phyloP scores from a whole-genome alignment of 306 rosid species.

The Medicago lupulina region DNA sequence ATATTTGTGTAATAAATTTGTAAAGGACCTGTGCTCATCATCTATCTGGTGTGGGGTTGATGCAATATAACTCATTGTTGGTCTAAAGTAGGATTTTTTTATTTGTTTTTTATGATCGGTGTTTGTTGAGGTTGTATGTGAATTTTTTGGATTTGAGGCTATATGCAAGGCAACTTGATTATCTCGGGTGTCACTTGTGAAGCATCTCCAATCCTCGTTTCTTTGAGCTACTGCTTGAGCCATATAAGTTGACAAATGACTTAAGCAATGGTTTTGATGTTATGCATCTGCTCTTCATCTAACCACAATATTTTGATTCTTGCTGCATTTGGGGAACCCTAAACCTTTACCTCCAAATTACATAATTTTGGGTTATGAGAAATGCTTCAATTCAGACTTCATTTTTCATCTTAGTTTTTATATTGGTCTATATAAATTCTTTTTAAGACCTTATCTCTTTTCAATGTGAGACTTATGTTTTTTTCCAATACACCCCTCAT shows the following conservation, averaged over 20 bases:
- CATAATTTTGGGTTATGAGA: constrained; percentile 2
- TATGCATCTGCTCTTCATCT: not conserved
- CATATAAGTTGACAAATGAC: not conserved
- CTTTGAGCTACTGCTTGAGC: not conserved
- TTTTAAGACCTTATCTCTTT: not conserved
- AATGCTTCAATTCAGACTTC: not conserved
- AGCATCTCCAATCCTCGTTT: not conserved
- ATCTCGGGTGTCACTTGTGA: not conserved
- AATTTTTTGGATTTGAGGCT: not conserved
- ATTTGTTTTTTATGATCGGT: not conserved
- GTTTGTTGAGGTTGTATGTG: not conserved
- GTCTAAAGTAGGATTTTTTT: not conserved
- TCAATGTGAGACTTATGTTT: not conserved
- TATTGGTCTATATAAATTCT: not conserved
- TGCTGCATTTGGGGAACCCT: not conserved
- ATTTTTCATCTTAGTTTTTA: constrained; percentile 5
- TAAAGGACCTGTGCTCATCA: not conserved
- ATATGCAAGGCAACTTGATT: not conserved
- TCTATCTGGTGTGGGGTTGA: not conserved
- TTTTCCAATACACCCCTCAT: not conserved
- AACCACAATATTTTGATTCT: not conserved
- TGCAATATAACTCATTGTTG: not conserved
- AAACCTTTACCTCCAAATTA: too few species aligned
- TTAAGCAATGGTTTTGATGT: not conserved
- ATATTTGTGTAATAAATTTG: not conserved